These are phyloP conservation scores for Teunomyces pallodes DNA, from an alignment of 805 yeast species.

Conservation along the genomic window DNA sequence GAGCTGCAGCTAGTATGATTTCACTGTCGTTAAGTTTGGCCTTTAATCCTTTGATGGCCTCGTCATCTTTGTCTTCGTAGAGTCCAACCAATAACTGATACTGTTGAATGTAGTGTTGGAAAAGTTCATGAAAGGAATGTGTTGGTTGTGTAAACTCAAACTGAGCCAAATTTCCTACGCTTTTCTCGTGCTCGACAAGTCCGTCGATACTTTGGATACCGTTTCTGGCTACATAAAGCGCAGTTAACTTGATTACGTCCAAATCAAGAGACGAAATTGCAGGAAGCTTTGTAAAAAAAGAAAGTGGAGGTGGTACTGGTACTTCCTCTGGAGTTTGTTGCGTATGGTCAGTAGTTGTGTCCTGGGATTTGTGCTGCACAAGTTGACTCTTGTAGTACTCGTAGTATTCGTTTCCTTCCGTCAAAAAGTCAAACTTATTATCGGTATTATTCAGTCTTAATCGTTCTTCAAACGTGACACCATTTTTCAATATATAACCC, in stretches of 20 bases:
- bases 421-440: slow-evolving; percentile 63
- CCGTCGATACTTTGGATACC: slow-evolving; percentile 42
- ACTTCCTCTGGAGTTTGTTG: neutral
- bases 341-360: slow-evolving; percentile 4
- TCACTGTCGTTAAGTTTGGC: slow-evolving; percentile 20
- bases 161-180: slow-evolving; percentile 44
- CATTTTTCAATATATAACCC: slow-evolving; percentile 66
- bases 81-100: slow-evolving; percentile 37
- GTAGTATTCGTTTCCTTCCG: slow-evolving; percentile 52
- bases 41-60: slow-evolving; percentile 7
- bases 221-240: slow-evolving; percentile 62
- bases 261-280: slow-evolving; percentile 60
- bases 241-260: slow-evolving; percentile 68
- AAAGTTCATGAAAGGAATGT: slow-evolving; percentile 62
- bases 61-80: slow-evolving; percentile 8
- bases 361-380: slow-evolving; percentile 18
- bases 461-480: slow-evolving; percentile 59
- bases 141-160: slow-evolving; percentile 62
- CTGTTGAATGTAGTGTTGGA: slow-evolving; percentile 50
- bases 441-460: slow-evolving; percentile 47
- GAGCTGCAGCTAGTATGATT: slow-evolving; percentile 46
- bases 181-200: slow-evolving; percentile 36
- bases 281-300: slow-evolving; percentile 19
- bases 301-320: neutral
- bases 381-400: slow-evolving; percentile 55